A percentile compares a stretch with the other conserved stretches of the same genome.
Conservation (phyloP, 176 grass and related monocot species). For the Tuctoria greenei region DNA sequence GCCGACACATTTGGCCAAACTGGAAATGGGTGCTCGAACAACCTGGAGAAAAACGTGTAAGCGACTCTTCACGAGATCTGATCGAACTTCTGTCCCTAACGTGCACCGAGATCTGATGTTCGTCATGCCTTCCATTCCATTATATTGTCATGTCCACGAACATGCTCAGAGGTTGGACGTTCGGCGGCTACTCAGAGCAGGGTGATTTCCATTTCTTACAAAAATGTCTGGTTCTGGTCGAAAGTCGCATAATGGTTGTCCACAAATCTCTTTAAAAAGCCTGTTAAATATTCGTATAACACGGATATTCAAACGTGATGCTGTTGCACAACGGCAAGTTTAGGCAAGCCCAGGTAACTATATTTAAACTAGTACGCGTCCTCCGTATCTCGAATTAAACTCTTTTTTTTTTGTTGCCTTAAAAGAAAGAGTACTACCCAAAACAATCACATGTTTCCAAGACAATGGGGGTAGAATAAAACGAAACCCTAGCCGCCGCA, state of each 20-base stretch:
- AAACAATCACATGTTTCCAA: neutral
- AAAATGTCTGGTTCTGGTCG: neutral
- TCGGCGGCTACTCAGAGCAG: neutral
- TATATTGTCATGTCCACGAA: neutral
- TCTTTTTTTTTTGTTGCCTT: neutral
- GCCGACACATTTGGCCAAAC: neutral
- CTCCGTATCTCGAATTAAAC: neutral
- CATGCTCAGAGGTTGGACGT: neutral
- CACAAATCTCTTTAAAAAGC: neutral
- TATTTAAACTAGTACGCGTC: neutral
- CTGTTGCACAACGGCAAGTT: neutral
- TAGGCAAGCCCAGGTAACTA: neutral
- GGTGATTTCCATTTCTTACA: neutral
- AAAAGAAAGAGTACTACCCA: neutral
- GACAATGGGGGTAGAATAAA: neutral
- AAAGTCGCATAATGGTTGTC: neutral
- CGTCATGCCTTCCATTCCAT: neutral
- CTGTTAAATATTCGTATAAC: neutral
- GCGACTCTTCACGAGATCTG: neutral
- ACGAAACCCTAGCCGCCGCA: neutral
- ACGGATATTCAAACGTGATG: neutral
- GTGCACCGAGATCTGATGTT: neutral
- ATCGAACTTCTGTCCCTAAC: neutral
- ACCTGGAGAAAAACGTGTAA: neutral
- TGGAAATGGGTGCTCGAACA: neutral